A percentile compares a stretch with the other conserved stretches of the same genome.
Conservation (phyloP, 1,139 yeast genomes). For the Yamadazyma spencermartinsiae region DNA sequence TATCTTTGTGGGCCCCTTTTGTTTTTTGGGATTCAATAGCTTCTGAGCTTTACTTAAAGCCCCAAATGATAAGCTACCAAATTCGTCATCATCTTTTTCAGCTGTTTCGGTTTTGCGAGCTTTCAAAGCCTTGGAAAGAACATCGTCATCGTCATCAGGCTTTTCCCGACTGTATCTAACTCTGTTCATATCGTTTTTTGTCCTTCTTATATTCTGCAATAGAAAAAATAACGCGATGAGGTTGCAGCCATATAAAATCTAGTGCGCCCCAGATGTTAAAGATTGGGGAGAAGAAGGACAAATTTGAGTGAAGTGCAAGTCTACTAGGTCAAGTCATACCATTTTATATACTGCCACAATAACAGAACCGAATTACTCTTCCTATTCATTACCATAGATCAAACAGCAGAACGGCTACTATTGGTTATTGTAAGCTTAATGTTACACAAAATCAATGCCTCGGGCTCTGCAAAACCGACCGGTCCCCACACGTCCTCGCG, state of each 20-base stretch:
- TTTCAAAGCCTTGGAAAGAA: slow-evolving; percentile 12
- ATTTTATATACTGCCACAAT: too few species aligned
- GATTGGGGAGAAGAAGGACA: too few species aligned
- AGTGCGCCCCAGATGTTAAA: too few species aligned
- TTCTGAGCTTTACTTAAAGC: slow-evolving; percentile 59
- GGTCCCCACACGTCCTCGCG: not conserved
- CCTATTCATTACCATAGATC: too few species aligned
- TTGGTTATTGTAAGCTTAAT: too few species aligned
- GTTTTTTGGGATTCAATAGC: slow-evolving; percentile 25
- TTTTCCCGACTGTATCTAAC: slow-evolving; percentile 9
- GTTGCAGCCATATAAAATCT: slow-evolving; percentile 2
- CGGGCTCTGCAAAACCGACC: not conserved
- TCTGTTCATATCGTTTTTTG: slow-evolving; percentile 4
- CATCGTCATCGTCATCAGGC: slow-evolving; percentile 23
- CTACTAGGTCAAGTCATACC: too few species aligned
- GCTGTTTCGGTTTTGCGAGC: slow-evolving; percentile 21
- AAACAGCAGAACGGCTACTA: too few species aligned
- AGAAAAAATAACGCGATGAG: slow-evolving; percentile 10
- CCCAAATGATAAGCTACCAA: slow-evolving; percentile 53
- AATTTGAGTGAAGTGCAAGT: too few species aligned
- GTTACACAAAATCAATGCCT: not conserved
- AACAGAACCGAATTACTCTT: not conserved
- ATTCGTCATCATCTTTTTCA: slow-evolving; percentile 25
- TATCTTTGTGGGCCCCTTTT: not conserved
- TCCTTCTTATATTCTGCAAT: slow-evolving; percentile 7